A percentile compares a stretch with the other conserved stretches of the same genome.
Evolutionary conservation across 2,329 filamentous ascomycete species (phyloP).

Genomic region (Arthroderma sp.): DNA sequence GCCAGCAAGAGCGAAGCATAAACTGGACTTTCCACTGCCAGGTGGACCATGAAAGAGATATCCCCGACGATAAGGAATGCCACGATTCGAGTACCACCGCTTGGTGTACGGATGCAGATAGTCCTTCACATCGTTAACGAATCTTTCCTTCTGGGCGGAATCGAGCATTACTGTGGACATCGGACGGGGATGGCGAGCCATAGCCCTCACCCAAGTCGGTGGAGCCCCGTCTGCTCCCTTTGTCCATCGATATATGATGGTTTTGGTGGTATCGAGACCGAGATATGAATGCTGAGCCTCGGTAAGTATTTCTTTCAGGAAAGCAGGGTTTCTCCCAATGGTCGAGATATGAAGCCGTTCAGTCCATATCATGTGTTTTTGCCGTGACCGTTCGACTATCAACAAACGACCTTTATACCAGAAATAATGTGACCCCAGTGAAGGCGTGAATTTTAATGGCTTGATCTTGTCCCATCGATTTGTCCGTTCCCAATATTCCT

Average conservation of each 20-base stretch:
- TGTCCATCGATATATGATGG: slow-evolving; percentile 26
- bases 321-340: slow-evolving; percentile 21
- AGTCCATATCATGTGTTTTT: slow-evolving; percentile 11
- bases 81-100: slow-evolving; percentile 22
- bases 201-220: slow-evolving; percentile 23
- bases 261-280: slow-evolving; percentile 22
- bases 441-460: slow-evolving; percentile 46
- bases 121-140: slow-evolving; percentile 43
- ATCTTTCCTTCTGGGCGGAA: slow-evolving; percentile 33
- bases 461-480: slow-evolving; percentile 25
- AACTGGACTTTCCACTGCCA: slow-evolving; percentile 58
- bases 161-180: slow-evolving; percentile 44
- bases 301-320: slow-evolving; percentile 22
- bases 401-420: slow-evolving; percentile 49
- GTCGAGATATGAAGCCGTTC: slow-evolving; percentile 22
- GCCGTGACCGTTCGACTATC: slow-evolving; percentile 18
- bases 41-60: slow-evolving; percentile 68
- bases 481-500: slow-evolving; percentile 30
- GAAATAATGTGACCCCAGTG: slow-evolving; percentile 54
- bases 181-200: slow-evolving; percentile 35
- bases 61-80: slow-evolving; percentile 62
- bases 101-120: slow-evolving; percentile 40
- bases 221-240: slow-evolving; percentile 10
- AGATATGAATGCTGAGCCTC: slow-evolving; percentile 27
- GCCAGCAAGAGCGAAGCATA: slow-evolving; percentile 54